phyloP scores from a whole-genome alignment of 805 yeast genomes.

The Sugiyamaella smithiae region DNA sequence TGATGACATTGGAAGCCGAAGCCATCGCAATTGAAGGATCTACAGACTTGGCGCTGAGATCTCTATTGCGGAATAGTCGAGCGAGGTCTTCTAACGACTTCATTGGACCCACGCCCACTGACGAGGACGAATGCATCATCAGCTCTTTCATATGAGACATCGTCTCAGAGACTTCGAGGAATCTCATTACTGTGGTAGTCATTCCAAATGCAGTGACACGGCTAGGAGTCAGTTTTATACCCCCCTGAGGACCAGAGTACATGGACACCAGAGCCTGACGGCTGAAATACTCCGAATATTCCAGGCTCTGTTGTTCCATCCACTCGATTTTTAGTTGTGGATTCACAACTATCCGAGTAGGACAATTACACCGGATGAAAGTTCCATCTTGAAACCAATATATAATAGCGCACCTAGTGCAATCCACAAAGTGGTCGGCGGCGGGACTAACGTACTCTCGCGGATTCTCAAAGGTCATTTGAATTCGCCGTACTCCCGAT shows the following conservation, averaged over 20 bases:
- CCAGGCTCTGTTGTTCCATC: constrained; percentile 56
- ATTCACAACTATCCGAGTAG: constrained; percentile 59
- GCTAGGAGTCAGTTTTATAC: constrained; percentile 14
- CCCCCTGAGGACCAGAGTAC: constrained; percentile 4
- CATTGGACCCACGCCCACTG: constrained; percentile 26
- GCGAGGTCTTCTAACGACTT: constrained; percentile 31
- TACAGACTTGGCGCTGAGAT: constrained; percentile 16
- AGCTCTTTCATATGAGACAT: constrained; percentile 69
- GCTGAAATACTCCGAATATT: constrained; percentile 38
- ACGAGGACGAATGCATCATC: constrained; percentile 50
- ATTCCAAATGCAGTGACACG: constrained; percentile 56
- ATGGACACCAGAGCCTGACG: constrained; percentile 7
- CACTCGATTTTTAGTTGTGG: constrained; percentile 66
- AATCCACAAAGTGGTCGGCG: constrained; percentile 53
- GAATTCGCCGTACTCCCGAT: constrained; percentile 51
- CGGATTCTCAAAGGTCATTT: constrained; percentile 44
- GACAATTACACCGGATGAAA: constrained; percentile 58
- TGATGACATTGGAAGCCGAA: constrained; percentile 2
- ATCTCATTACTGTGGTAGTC: constrained; percentile 62
- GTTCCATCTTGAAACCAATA: constrained; percentile 69
- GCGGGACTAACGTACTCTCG: constrained; percentile 53
- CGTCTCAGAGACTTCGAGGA: constrained; percentile 72
- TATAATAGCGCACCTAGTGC: constrained; percentile 47
- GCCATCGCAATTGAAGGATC: constrained; percentile 4
- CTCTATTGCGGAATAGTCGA: constrained; percentile 33